Base-by-base conservation (phyloP, 345 rosid species). In the Arabidopsis arenosa region DNA sequence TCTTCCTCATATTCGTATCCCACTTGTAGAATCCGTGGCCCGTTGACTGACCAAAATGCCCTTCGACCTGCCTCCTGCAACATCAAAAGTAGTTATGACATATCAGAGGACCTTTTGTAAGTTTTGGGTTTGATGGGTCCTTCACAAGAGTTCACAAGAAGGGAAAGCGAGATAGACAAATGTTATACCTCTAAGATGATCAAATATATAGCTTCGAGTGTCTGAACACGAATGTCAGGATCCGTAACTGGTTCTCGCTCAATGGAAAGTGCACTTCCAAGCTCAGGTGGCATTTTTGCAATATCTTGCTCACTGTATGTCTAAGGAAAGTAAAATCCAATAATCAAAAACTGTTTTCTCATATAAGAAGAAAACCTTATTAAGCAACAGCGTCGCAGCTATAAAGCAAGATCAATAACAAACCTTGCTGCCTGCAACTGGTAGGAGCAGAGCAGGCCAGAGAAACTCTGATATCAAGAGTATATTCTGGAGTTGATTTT, bases 341-440 rank as follows among this genome's bases (percentile, higher is more conserved):
- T 10, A 4, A 28, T 71, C 40, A 70, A 49, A 54, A 28, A 17
- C 45, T 12, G 28, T 62, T 69, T 18, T 53, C 65, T 9, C 4
- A 10, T 45, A 15, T 36, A 56, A 63, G 12, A 70, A 69, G 48
- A 33, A 13, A 63, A 54, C 23, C 7, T 59, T 32, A 13, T 52
- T 23, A 15, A 7, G 47, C n/a, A 58, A 54, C 23, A 1, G 43
- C 1, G 33, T 51, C 26, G 35, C 5, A 59, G 53, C 57, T 44
- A 21, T 39, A 32, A 61, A 47, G 45, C 47, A 66, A 71, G 35
- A 21, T 8, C 41, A 48, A 23, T 23, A 23, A 23, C 55, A 39
- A 70, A 90, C 98, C 93, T 89, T 91, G 49, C 76, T 90, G 72
- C 97, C 92, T 23, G 98, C 96, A 77, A 91, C 96, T n/a, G 98